These are phyloP conservation scores for Saccharomyces hybrid DNA, from an alignment of 1,139 yeast species.

Conservation along the genomic window DNA sequence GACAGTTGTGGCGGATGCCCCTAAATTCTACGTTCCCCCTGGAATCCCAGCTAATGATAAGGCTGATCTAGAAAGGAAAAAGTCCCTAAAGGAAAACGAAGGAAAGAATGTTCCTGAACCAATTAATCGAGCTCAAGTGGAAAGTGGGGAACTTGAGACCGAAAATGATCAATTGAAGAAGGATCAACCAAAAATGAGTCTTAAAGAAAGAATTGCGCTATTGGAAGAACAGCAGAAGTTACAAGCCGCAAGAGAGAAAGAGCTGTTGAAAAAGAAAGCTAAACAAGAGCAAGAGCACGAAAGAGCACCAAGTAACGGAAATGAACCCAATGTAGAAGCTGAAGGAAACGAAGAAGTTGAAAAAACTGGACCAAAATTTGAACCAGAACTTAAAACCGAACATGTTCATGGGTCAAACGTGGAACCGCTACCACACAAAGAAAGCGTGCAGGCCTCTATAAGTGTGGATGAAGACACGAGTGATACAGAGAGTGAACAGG, in stretches of 20 bases:
- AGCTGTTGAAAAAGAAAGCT: constrained; percentile 49
- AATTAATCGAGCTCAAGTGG: constrained; percentile 14
- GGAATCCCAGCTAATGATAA: constrained; percentile 9
- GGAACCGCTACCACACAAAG: background rate
- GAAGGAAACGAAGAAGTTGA: constrained; percentile 7
- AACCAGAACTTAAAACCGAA: background rate
- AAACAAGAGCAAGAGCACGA: constrained; percentile 46
- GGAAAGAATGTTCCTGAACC: constrained; percentile 15
- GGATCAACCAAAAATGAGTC: constrained; percentile 65
- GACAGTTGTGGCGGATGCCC: constrained; percentile 14
- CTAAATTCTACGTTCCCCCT: constrained; percentile 13
- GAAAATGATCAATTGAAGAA: constrained; percentile 30
- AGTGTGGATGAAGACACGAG: background rate
- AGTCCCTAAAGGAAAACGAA: constrained; percentile 1
- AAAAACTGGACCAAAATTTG: background rate
- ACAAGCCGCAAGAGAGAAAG: constrained; percentile 69
- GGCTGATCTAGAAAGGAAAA: background rate
- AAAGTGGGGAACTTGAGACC: constrained; percentile 13
- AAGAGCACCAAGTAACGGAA: constrained; percentile 13
- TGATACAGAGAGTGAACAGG: background rate
- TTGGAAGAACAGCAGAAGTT: constrained; percentile 76
- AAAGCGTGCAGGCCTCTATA: background rate
- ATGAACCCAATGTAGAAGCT: constrained; percentile 23
- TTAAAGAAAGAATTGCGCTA: constrained; percentile 79
- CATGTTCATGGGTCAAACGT: background rate